Evolutionary conservation across 1,284 basidiomycete species (phyloP), one percentile per base, ranked within the genome.

Genomic region (Pascua sp.): DNA sequence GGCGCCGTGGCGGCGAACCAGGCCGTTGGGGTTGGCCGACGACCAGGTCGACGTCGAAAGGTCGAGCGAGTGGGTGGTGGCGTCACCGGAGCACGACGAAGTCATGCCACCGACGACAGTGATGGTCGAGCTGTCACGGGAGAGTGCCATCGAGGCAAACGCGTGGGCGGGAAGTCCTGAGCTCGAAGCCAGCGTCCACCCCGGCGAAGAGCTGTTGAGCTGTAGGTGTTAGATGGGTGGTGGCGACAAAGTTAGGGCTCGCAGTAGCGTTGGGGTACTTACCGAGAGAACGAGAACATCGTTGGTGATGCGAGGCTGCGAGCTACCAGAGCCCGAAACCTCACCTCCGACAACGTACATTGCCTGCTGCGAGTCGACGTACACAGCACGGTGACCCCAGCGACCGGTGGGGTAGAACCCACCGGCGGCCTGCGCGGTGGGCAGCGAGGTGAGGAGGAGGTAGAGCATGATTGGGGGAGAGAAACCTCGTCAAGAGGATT

Each of bases 261-360:
- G 24, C 24, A 7, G 24, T 11, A 11, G 32, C 12, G 24, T 37
- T 15, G 38, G 13, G 8, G 32, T 32, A 65, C 70, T 61, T 51
- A 75, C 74, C 24, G 71, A 62, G n/a, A 76, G 59, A 11, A 74
- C 60, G 42, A 76, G 58, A 10, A 77, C 75, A 42, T 78, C 76
- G 56, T 78, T 78, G 59, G 75, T 77, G 50, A 78, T 69, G 53
- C 77, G 74, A 57, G 71, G 71, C 47, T 75, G 67, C 51, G 69
- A 52, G 11, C 62, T 57, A n/a, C 63, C 65, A 0, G 63, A 58
- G 11, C 63, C 60, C 3, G 61, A 54, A 42, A 73, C 66, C 56
- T 73, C 64, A n/a, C 76, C 76, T 49, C 76, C 75, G 44, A 77
- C 67, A 39, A 76, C 65, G 57, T 77, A 78, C 66, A 78, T 71